Conservation (phyloP, 2,329 filamentous ascomycete species). For the Botryotinia narcissicola region DNA sequence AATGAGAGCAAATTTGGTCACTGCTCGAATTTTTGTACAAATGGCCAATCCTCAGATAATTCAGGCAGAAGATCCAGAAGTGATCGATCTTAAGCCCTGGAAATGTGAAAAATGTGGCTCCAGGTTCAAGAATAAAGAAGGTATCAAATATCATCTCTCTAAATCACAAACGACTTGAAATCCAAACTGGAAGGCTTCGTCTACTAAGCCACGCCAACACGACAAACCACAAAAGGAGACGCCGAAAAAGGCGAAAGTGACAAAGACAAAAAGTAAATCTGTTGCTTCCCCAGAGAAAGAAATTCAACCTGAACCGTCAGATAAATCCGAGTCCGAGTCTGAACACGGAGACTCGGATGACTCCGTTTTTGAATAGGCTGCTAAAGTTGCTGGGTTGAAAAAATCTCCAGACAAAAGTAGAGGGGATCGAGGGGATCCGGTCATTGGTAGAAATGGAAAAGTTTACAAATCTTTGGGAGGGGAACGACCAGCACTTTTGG, state of each 20-base stretch:
- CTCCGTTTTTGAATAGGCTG: conserved; percentile 31
- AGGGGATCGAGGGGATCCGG: conserved; percentile 4
- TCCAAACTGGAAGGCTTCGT: conserved; percentile 30
- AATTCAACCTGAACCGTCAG: neutral
- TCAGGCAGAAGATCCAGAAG: conserved; percentile 22
- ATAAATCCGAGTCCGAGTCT: conserved; percentile 9
- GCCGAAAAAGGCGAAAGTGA: conserved; percentile 16
- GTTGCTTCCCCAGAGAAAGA: neutral
- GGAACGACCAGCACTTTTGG: conserved; percentile 14
- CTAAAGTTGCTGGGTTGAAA: conserved; percentile 20
- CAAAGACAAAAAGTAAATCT: conserved; percentile 9
- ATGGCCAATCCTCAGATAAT: conserved; percentile 20
- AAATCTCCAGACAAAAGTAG: conserved; percentile 1
- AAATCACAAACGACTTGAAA: conserved; percentile 38
- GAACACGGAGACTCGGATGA: conserved; percentile 24
- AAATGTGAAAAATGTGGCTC: conserved; percentile 34
- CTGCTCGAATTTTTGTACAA: conserved; percentile 27
- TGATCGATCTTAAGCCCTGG: conserved; percentile 33
- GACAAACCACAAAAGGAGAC: conserved; percentile 5
- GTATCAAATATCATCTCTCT: conserved; percentile 38
- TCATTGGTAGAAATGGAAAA: conserved; percentile 14
- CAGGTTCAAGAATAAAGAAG: conserved; percentile 38
- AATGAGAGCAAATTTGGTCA: conserved; percentile 35
- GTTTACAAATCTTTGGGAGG: conserved; percentile 11
- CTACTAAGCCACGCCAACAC: conserved; percentile 13